These are phyloP conservation scores for Mediolabrus comicus DNA, from an alignment of 108 stramenopile genomes.

Conservation along the genomic window DNA sequence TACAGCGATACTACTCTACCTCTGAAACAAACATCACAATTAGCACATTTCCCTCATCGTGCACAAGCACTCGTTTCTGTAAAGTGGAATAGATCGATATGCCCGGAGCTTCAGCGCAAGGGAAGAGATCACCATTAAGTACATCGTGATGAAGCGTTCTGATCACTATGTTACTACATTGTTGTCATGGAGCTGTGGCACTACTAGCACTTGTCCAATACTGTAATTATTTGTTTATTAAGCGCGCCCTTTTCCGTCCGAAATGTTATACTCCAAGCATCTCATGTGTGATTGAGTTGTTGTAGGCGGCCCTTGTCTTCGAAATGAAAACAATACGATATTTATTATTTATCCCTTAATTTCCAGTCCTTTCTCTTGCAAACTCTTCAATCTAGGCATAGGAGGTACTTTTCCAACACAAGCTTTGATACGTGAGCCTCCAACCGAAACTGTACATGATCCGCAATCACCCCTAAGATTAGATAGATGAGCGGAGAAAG, in stretches of 20 bases:
- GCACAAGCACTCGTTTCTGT: constrained; percentile 32
- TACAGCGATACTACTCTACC: constrained; percentile 20
- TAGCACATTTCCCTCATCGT: constrained; percentile 50
- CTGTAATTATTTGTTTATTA: neutral
- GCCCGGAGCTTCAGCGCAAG: constrained; percentile 29
- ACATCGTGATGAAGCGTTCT: neutral
- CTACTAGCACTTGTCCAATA: neutral
- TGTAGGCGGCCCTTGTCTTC: neutral
- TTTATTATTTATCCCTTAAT: constrained; percentile 35
- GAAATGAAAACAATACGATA: too few relatives aligned
- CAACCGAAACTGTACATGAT: constrained; percentile 73
- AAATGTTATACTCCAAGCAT: neutral
- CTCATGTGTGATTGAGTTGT: neutral
- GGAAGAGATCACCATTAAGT: neutral
- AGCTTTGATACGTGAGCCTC: constrained; percentile 73
- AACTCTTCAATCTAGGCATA: constrained; percentile 73
- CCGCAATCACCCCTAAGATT: constrained; percentile 77
- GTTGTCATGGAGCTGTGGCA: too few relatives aligned
- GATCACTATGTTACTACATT: too few relatives aligned
- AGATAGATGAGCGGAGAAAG: neutral
- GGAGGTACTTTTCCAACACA: constrained; percentile 86
- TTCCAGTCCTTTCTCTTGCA: constrained; percentile 85
- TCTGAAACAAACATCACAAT: constrained; percentile 4
- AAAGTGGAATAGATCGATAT: constrained; percentile 59
- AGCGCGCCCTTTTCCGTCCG: neutral